Base-by-base conservation (phyloP, 2,329 filamentous ascomycete species). In the Apiospora sp. region DNA sequence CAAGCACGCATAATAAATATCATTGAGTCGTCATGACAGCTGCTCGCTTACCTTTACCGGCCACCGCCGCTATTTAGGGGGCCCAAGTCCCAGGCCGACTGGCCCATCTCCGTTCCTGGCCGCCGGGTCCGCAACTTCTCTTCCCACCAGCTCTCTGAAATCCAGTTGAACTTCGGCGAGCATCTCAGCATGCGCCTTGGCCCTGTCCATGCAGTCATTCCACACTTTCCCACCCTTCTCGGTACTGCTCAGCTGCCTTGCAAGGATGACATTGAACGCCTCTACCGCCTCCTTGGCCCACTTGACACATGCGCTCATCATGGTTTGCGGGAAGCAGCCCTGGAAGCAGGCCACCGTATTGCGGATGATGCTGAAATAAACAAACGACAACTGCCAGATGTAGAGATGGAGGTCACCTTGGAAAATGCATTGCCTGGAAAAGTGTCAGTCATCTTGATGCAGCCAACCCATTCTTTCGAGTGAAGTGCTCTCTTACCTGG, bases 281-380 rank as follows among this genome's bases (percentile, higher is more conserved):
- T 98, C 95, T 1, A 98, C 91, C 80, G 97, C 92, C 77, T 96
- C 93, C 83, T 98, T 98, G n/a, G 95, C 95, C 96, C 96, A 99
- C 80, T 96, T 97, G 78, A 99, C 96, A 78, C 95, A 97, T 0
- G 95, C 95, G 78, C 94, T 97, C 89, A 96, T 97, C 86, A 96
- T 94, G 19, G 91, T 87, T 37, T 94, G 89, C 14, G 95, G 92
- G 80, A 98, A 98, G 81, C 94, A 97, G 71, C 87, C 86, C 80
- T 97, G 94, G 83, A 96, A 98, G 79, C 94, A 95, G 79, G 90
- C 89, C 73, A 98, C 93, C 0, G 96, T 98, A 83, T 98, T 98
- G 77, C 94, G 92, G 80, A 99, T 96, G 75, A 98, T 89, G 71
- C 92, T 95, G 83, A 99, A 99, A 83, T 98, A 98, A 72, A 98